These are phyloP conservation scores for Maudiozyma saulgeensis DNA, from an alignment of 805 yeast genomes.

Conservation along the genomic window DNA sequence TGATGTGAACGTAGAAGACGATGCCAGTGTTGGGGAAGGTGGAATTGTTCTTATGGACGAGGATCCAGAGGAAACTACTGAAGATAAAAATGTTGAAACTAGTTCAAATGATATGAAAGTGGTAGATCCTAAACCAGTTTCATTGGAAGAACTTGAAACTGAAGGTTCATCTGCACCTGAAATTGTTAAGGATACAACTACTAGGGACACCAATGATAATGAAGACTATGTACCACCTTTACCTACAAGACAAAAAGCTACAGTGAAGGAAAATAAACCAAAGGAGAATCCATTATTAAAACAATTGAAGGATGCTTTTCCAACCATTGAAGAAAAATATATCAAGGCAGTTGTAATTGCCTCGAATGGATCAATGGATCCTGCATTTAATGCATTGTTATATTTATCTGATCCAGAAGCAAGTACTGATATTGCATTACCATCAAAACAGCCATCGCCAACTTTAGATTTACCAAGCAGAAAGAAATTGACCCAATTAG, in stretches of 20 bases:
- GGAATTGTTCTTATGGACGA: background rate
- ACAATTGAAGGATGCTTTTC: slow-evolving; percentile 79
- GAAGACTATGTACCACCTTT: slow-evolving; percentile 6
- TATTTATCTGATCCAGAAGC: slow-evolving; percentile 66
- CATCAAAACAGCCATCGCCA: slow-evolving; percentile 24
- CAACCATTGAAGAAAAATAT: slow-evolving; percentile 59
- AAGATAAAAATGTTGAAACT: background rate
- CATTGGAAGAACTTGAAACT: background rate
- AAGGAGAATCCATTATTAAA: slow-evolving; percentile 26
- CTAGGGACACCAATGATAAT: slow-evolving; percentile 1
- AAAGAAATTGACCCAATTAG: slow-evolving; percentile 36
- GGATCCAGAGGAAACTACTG: background rate
- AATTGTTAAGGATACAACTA: slow-evolving; percentile 1
- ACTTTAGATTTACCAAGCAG: slow-evolving; percentile 24
- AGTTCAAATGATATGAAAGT: slow-evolving; percentile 1
- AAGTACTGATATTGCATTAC: slow-evolving; percentile 41
- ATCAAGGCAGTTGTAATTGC: slow-evolving; percentile 79
- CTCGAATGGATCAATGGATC: slow-evolving; percentile 67
- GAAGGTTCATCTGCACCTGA: background rate
- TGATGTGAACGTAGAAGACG: background rate
- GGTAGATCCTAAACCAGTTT: slow-evolving; percentile 5
- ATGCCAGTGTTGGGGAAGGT: background rate
- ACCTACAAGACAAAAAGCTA: slow-evolving; percentile 4
- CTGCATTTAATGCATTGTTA: slow-evolving; percentile 81
- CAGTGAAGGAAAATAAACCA: background rate